Conservation (phyloP, 768 basidiomycete species). For the Russula sp. region DNA sequence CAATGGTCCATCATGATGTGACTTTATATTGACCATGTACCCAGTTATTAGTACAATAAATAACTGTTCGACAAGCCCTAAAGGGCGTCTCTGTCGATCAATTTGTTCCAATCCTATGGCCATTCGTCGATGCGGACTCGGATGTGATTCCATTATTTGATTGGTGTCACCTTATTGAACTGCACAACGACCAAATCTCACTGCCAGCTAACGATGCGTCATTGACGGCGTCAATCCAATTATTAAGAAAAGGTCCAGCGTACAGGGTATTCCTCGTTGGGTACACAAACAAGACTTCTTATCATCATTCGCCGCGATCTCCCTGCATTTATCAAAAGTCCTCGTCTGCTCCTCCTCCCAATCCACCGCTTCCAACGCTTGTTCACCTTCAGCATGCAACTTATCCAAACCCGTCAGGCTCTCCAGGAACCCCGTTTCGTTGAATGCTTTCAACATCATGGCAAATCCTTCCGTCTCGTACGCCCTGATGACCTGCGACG, state of each 20-base stretch:
- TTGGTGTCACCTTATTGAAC: too few species aligned
- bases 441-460: slow-evolving; percentile 78
- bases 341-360: slow-evolving; percentile 45
- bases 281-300: background rate
- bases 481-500: slow-evolving; percentile 64
- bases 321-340: slow-evolving; percentile 29
- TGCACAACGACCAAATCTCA: too few species aligned
- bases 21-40: background rate
- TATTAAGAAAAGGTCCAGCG: background rate
- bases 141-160: too few species aligned
- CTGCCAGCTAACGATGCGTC: too few species aligned
- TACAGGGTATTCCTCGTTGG: background rate
- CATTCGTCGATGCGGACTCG: too few species aligned
- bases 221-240: too few species aligned
- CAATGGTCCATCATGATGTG: background rate
- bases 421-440: slow-evolving; percentile 78
- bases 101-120: too few species aligned
- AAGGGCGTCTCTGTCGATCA: too few species aligned
- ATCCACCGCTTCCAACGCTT: slow-evolving; percentile 47
- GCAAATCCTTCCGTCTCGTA: slow-evolving; percentile 80
- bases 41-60: background rate
- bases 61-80: background rate
- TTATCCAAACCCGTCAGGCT: slow-evolving; percentile 53
- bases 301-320: background rate
- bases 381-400: slow-evolving; percentile 53